Evolutionary conservation across 2,329 filamentous ascomycete species (phyloP).

Genomic region (Emydomyces testavorans): DNA sequence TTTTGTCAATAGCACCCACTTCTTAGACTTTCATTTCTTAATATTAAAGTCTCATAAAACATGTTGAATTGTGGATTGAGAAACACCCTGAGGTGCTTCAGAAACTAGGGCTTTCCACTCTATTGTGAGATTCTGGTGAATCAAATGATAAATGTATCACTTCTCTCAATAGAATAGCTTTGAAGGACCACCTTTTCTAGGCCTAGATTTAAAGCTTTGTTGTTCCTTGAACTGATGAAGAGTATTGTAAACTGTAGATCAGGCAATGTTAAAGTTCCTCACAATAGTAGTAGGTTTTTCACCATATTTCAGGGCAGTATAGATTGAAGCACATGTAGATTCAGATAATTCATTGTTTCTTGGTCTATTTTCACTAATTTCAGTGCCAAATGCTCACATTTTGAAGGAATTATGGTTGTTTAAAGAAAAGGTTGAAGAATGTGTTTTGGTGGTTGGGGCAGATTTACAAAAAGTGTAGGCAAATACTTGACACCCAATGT

Average conservation of each 20-base stretch:
- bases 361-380: background rate
- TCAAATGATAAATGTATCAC: too few species aligned
- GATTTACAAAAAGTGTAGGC: too few species aligned
- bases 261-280: background rate
- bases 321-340: background rate
- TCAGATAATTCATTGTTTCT: too few species aligned
- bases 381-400: background rate
- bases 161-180: background rate
- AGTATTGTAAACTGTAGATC: background rate
- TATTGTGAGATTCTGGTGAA: background rate
- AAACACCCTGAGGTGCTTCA: background rate
- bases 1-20: background rate
- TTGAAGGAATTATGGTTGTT: background rate
- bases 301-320: background rate
- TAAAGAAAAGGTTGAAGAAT: too few species aligned
- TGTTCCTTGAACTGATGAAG: background rate
- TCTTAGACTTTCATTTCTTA: too few species aligned
- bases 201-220: background rate
- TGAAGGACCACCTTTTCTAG: background rate
- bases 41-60: background rate
- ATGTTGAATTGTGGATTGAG: background rate
- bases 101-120: background rate
- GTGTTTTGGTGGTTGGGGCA: too few species aligned
- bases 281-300: background rate
- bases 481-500: too few species aligned